phyloP scores from a whole-genome alignment of 2,329 filamentous ascomycete genomes.

The Fusarium penzigii region DNA sequence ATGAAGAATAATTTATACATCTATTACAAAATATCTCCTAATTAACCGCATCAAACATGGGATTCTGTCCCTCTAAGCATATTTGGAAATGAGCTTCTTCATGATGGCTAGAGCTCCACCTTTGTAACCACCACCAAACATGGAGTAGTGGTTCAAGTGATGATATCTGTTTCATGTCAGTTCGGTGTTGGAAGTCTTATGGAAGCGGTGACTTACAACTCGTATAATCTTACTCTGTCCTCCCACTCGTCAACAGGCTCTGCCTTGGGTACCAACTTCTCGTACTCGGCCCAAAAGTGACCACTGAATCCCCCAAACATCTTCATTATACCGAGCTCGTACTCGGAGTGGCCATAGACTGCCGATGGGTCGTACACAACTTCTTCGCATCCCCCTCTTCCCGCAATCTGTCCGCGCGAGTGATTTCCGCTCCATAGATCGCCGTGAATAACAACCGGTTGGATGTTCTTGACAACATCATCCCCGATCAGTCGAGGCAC shows the following conservation, averaged over 20 bases:
- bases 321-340: conserved; percentile 88
- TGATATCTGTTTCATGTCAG: conserved; percentile 72
- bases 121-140: conserved; percentile 82
- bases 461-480: conserved; percentile 61
- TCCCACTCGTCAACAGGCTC: conserved; percentile 82
- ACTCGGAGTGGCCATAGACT: conserved; percentile 86
- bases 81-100: conserved; percentile 71
- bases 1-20: conserved; percentile 7
- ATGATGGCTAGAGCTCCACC: conserved; percentile 78
- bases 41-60: too few species aligned
- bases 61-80: conserved; percentile 49
- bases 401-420: conserved; percentile 63
- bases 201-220: conserved; percentile 60
- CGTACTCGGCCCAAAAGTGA: conserved; percentile 76
- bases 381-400: conserved; percentile 59
- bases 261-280: conserved; percentile 71
- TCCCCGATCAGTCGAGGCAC: conserved; percentile 78
- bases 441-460: conserved; percentile 84
- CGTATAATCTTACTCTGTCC: conserved; percentile 80
- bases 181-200: too few species aligned
- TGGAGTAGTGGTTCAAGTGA: conserved; percentile 82
- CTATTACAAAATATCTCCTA: background rate
- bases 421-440: conserved; percentile 94
- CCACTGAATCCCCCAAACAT: conserved; percentile 91
- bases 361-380: conserved; percentile 81